Percentiles rank a stretch among this genome's conserved stretches.
Evolutionary conservation across 352 stramenopile genomes (phyloP).

Genomic region (Pythium sukuiense): DNA sequence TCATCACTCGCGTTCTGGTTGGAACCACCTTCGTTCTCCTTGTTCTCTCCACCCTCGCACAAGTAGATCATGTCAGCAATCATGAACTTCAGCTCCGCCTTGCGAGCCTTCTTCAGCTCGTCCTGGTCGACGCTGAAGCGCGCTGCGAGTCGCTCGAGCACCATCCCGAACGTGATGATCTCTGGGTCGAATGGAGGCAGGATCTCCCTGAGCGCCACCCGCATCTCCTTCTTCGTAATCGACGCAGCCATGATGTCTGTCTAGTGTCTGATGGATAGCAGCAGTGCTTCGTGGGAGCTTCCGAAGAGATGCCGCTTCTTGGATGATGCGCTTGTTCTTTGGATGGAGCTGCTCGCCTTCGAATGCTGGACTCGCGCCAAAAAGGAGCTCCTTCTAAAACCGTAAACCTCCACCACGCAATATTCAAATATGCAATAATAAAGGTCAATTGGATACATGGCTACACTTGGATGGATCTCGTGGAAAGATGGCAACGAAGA

Average conservation of each 20-base stretch:
- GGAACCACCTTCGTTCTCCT: slow-evolving; percentile 32
- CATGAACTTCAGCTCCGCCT: slow-evolving; percentile 43
- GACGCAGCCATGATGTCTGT: slow-evolving; percentile 5
- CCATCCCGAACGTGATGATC: slow-evolving; percentile 44
- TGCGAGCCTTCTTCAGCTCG: slow-evolving; percentile 54
- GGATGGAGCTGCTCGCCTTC: background rate
- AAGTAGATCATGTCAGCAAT: slow-evolving; percentile 51
- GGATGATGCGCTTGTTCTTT: background rate
- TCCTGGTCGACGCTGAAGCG: slow-evolving; percentile 44
- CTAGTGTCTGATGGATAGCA: slow-evolving; percentile 7
- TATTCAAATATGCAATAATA: background rate
- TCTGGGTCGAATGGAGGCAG: slow-evolving; percentile 58
- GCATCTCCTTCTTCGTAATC: slow-evolving; percentile 32
- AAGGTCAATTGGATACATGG: background rate
- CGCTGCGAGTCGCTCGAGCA: slow-evolving; percentile 53
- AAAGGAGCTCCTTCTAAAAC: slow-evolving; percentile 9
- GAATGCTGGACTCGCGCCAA: slow-evolving; percentile 17
- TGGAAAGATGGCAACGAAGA: no score
- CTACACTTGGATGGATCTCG: background rate
- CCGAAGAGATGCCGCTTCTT: background rate
- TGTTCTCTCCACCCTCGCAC: slow-evolving; percentile 22
- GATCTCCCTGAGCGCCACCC: slow-evolving; percentile 42
- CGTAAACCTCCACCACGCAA: background rate
- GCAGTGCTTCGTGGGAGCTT: background rate
- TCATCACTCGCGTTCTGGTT: slow-evolving; percentile 22